Evolutionary conservation across 768 basidiomycete genomes (phyloP).

Genomic region (Agrocybe chaxingu): DNA sequence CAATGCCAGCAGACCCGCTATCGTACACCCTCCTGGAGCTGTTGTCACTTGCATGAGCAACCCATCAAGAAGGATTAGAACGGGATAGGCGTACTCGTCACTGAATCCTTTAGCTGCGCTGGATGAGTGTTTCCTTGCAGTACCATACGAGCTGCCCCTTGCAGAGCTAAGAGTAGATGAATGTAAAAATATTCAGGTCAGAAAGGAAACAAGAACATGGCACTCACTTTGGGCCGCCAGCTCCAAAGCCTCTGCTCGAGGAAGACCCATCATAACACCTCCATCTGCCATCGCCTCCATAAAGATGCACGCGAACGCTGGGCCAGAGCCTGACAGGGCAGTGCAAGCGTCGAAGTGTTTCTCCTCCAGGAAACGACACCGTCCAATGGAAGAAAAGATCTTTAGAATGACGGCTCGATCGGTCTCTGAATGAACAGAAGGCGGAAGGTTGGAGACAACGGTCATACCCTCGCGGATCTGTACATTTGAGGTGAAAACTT

Average conservation of each 20-base stretch:
- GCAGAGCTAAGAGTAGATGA: slow-evolving; percentile 60
- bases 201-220: neutral
- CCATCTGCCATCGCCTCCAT: slow-evolving; percentile 99
- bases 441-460: slow-evolving; percentile 73
- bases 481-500: neutral
- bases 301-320: slow-evolving; percentile 95
- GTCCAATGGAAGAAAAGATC: slow-evolving; percentile 96
- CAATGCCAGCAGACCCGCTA: slow-evolving; percentile 91
- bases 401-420: slow-evolving; percentile 77
- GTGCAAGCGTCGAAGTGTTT: slow-evolving; percentile 99
- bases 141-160: slow-evolving; percentile 96
- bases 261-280: slow-evolving; percentile 99
- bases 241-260: slow-evolving; percentile 89
- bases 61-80: neutral
- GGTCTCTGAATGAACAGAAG: slow-evolving; percentile 46
- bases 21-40: slow-evolving; percentile 99
- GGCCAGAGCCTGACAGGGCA: slow-evolving; percentile 92
- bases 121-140: slow-evolving; percentile 88
- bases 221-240: slow-evolving; percentile 89
- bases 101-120: slow-evolving; percentile 94
- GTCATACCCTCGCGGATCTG: slow-evolving; percentile 99
- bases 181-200: slow-evolving; percentile 1
- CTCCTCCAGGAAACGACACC: slow-evolving; percentile 94
- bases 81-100: slow-evolving; percentile 70
- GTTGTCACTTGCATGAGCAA: neutral